These are phyloP conservation scores for Paecilomyces niveus DNA, from an alignment of 2,329 filamentous ascomycete species.

Conservation along the genomic window DNA sequence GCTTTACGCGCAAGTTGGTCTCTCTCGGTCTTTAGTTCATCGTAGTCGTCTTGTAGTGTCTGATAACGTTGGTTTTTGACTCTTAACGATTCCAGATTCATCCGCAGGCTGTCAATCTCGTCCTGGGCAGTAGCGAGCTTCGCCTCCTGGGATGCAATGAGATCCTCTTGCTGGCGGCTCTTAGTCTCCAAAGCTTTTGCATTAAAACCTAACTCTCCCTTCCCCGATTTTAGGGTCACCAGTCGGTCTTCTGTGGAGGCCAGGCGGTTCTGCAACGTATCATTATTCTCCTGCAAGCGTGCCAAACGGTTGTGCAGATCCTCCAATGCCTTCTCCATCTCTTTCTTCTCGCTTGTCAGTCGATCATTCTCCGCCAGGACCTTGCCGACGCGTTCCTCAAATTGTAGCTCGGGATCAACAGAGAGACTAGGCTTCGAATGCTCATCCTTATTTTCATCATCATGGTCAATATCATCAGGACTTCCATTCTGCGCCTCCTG, in stretches of 20 bases:
- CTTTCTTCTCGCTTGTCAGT: constrained; percentile 45
- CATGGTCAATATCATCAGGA: constrained; percentile 27
- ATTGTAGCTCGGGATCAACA: constrained; percentile 39
- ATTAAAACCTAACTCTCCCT: constrained; percentile 41
- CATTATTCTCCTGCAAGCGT: constrained; percentile 46
- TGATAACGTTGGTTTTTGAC: constrained; percentile 40
- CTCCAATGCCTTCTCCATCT: constrained; percentile 43
- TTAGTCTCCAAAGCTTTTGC: constrained; percentile 40
- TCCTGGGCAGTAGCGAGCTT: constrained; percentile 50
- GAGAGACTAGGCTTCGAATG: constrained; percentile 25
- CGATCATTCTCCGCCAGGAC: constrained; percentile 53
- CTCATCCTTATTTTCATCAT: constrained; percentile 31
- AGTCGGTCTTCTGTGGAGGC: constrained; percentile 43
- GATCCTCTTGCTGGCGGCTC: constrained; percentile 57
- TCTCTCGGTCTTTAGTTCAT: constrained; percentile 41
- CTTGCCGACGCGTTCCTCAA: constrained; percentile 43
- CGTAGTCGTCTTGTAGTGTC: constrained; percentile 43
- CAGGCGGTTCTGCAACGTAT: constrained; percentile 37
- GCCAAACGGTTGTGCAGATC: constrained; percentile 56
- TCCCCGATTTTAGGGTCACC: constrained; percentile 46
- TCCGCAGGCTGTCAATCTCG: constrained; percentile 37
- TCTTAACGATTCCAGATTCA: constrained; percentile 37
- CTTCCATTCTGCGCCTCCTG: constrained; percentile 39
- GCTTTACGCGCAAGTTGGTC: constrained; percentile 41
- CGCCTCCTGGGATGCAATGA: constrained; percentile 64